Evolutionary conservation across 192 early-diverging fungal species (phyloP), one percentile per base, ranked within the genome.

Genomic region (Pilobolus umbonatus): DNA sequence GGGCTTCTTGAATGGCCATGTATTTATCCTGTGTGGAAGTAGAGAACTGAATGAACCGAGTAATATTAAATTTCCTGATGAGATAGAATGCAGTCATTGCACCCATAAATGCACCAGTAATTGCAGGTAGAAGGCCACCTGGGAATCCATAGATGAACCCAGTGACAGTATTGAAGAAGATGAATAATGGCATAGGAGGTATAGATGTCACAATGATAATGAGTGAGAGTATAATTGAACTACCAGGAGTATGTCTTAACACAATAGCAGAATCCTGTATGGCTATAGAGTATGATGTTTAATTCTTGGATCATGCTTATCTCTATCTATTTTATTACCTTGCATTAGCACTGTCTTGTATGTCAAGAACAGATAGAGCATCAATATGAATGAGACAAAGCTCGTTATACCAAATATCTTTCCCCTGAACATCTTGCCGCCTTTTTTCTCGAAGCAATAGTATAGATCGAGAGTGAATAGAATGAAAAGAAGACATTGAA

Each of bases 131-230:
- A 24, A 81, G 48, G 2, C 80, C 80, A 11, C 32, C 29, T 11
- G 78, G 73, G 51, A 81, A 73, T 1, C 75, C 74, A 59, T 70
- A 81, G n/a, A 82, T 72, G 54, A 81, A 81, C 2, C 80, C 80
- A 21, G 62, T 60, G 29, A 81, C 3, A 11, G 69, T 61, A 0
- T 67, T 54, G 3, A 67, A 29, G 12, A 71, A 72, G 40, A 67
- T 68, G 56, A 75, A 81, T 0, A 78, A 78, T 15, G 73, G 29
- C 19, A 80, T 24, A 8, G 79, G 79, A n/a, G 79, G 79, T 31
- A 80, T 76, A 5, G 67, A 80, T 11, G 67, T 61, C 8, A 74
- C 12, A 25, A 65, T 60, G 19, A 71, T 49, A 12, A 73, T 28
- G 25, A 42, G 22, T 0, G 53, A 34, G 29, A 74, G 28, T n/a